Evolutionary conservation across 345 rosid genomes (phyloP).

Genomic region (Microthlaspi erraticum): DNA sequence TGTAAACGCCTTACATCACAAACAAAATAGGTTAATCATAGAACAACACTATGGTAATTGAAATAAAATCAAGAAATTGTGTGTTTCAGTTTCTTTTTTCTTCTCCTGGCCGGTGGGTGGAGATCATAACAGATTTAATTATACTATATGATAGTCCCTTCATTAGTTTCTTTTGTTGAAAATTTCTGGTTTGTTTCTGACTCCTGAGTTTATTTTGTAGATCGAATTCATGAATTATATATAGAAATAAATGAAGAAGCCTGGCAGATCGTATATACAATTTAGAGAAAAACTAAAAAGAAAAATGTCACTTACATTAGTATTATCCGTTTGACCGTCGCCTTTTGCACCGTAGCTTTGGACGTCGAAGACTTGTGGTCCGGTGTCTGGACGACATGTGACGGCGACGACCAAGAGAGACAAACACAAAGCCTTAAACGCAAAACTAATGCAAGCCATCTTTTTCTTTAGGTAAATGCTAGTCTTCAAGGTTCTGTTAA

Average conservation of each 20-base stretch:
- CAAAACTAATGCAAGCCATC: not conserved
- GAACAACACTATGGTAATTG: not conserved
- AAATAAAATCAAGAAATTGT: not conserved
- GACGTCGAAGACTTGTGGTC: not conserved
- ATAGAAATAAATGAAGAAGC: not conserved
- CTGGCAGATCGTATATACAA: not conserved
- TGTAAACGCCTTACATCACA: not conserved
- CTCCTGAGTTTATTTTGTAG: too few species aligned
- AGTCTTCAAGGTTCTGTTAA: not conserved
- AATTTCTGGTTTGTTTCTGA: too few species aligned
- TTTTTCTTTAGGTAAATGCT: not conserved
- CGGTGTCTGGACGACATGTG: not conserved
- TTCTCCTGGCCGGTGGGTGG: too few species aligned
- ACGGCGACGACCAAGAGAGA: not conserved
- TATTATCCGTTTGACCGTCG: slow-evolving; percentile 8
- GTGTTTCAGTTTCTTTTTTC: too few species aligned
- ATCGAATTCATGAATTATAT: not conserved
- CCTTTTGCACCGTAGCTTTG: slow-evolving; percentile 14
- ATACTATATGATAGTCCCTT: too few species aligned
- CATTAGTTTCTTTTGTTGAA: too few species aligned
- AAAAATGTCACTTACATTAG: not conserved
- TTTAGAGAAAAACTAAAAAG: not conserved
- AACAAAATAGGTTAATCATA: not conserved
- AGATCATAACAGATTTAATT: too few species aligned
- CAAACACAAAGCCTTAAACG: not conserved